Conservation (phyloP, 768 basidiomycete genomes). For the Rhodotorula kratochvilovae region DNA sequence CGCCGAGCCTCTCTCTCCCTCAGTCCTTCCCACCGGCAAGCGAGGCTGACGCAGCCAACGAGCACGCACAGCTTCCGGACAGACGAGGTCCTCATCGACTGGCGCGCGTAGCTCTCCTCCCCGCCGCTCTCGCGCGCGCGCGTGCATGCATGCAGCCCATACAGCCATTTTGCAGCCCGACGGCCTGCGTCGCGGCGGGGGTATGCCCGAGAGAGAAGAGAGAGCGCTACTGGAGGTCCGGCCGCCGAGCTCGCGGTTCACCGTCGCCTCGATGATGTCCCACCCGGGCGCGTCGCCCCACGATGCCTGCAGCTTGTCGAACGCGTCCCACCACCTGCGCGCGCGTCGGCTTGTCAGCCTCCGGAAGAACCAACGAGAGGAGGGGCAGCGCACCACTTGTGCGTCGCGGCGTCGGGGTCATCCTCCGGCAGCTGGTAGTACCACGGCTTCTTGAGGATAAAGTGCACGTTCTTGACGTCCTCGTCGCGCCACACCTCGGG, state of each 20-base stretch:
- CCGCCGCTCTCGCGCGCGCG: too few species aligned
- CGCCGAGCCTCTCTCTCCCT: neutral
- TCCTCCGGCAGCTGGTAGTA: conserved; percentile 53
- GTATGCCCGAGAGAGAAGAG: neutral
- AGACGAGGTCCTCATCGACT: conserved; percentile 85
- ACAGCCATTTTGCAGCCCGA: too few species aligned
- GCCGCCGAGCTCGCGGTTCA: conserved; percentile 19
- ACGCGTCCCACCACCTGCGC: conserved; percentile 37
- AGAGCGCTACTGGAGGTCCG: neutral
- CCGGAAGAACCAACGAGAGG: too few species aligned
- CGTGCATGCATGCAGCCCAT: too few species aligned
- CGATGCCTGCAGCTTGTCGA: conserved; percentile 18
- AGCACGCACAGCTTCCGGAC: conserved; percentile 69
- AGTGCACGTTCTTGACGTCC: conserved; percentile 80
- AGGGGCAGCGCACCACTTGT: conserved; percentile 59
- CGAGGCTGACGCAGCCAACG: neutral
- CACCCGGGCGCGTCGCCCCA: conserved; percentile 19
- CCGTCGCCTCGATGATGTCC: conserved; percentile 28
- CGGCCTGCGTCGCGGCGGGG: neutral
- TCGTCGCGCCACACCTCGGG: conserved; percentile 73
- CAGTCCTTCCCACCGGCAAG: too few species aligned
- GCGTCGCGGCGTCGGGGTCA: conserved; percentile 52
- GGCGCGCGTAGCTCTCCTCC: conserved; percentile 55
- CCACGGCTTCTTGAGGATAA: conserved; percentile 85
- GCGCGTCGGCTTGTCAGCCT: too few species aligned